Percentiles rank a stretch among this genome's conserved stretches.
Evolutionary conservation across 2,329 filamentous ascomycete genomes (phyloP).

Genomic region (Aspergillus sp.): DNA sequence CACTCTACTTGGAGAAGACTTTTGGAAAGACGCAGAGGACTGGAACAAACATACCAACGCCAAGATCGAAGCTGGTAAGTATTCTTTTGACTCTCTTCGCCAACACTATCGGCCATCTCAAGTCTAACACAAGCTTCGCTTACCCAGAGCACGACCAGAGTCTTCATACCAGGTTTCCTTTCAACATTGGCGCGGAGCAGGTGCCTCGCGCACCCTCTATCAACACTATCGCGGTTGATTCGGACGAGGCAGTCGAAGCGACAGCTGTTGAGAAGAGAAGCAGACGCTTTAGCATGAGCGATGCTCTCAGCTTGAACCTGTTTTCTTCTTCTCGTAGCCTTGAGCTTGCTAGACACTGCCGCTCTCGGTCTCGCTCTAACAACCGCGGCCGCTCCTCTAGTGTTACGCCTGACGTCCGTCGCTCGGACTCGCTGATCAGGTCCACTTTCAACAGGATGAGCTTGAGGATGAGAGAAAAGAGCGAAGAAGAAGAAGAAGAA

Average conservation of each 20-base stretch:
- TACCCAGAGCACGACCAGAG: conserved; percentile 21
- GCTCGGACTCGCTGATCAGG: conserved; percentile 23
- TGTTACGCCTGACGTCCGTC: conserved; percentile 7
- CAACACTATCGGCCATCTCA: neutral
- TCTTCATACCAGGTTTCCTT: conserved; percentile 31
- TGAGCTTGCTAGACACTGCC: conserved; percentile 14
- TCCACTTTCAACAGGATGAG: conserved; percentile 15
- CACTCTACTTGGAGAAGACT: conserved; percentile 33
- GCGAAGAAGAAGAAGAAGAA: conserved; percentile 5
- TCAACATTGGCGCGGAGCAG: conserved; percentile 27
- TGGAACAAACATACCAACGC: conserved; percentile 24
- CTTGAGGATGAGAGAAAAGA: neutral
- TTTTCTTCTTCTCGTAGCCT: conserved; percentile 8
- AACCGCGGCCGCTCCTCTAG: conserved; percentile 19
- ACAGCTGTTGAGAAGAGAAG: conserved; percentile 7
- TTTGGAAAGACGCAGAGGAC: conserved; percentile 34
- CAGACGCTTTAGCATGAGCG: conserved; percentile 36
- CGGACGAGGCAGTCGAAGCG: neutral
- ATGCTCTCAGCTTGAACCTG: conserved; percentile 20
- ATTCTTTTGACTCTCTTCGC: neutral
- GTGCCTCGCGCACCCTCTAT: conserved; percentile 6
- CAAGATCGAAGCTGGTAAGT: conserved; percentile 25
- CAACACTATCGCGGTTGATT: neutral
- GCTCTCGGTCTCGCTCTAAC: conserved; percentile 18
- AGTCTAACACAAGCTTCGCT: neutral